phyloP scores from a whole-genome alignment of 169 alveolate genomes.

The Eimeria acervulina region DNA sequence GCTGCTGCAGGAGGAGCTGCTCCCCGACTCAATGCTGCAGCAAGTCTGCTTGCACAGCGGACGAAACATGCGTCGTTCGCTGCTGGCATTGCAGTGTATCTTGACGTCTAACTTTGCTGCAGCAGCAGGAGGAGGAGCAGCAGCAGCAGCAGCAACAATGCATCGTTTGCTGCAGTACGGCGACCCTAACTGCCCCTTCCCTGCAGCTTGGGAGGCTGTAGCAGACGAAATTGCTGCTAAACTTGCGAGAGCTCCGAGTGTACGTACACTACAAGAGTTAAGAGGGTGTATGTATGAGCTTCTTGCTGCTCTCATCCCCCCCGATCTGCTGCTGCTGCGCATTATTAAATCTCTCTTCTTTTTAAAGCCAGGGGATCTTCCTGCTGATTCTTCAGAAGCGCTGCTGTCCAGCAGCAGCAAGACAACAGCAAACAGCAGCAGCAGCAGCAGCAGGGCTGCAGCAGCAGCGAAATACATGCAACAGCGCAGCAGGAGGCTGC shows the following conservation, averaged over 20 bases:
- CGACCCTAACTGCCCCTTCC: background rate
- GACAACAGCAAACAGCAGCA: background rate
- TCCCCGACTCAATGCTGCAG: conserved; percentile 88
- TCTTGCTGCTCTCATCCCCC: conserved; percentile 59
- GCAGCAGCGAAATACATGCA: background rate
- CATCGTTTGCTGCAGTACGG: background rate
- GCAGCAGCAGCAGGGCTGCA: background rate
- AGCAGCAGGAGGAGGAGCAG: conserved; percentile 35
- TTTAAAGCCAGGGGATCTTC: background rate
- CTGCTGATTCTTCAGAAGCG: background rate
- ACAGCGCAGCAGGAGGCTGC: conserved; percentile 21
- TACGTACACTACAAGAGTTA: conserved; percentile 41
- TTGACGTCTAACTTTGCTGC: conserved; percentile 38
- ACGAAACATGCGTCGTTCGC: conserved; percentile 94
- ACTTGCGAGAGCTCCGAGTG: conserved; percentile 18
- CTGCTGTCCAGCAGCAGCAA: background rate
- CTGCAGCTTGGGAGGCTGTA: conserved; percentile 3
- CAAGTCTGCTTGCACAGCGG: conserved; percentile 89
- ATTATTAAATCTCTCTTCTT: background rate
- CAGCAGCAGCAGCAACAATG: conserved; percentile 16
- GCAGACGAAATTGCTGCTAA: conserved; percentile 28
- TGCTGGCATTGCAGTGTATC: conserved; percentile 90
- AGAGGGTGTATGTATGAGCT: conserved; percentile 50
- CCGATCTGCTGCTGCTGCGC: conserved; percentile 37
- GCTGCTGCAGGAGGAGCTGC: conserved; percentile 83